Evolutionary conservation across 768 basidiomycete species (phyloP), one percentile per base, ranked within the genome.

Genomic region (Lepiota brunneoincarnata): DNA sequence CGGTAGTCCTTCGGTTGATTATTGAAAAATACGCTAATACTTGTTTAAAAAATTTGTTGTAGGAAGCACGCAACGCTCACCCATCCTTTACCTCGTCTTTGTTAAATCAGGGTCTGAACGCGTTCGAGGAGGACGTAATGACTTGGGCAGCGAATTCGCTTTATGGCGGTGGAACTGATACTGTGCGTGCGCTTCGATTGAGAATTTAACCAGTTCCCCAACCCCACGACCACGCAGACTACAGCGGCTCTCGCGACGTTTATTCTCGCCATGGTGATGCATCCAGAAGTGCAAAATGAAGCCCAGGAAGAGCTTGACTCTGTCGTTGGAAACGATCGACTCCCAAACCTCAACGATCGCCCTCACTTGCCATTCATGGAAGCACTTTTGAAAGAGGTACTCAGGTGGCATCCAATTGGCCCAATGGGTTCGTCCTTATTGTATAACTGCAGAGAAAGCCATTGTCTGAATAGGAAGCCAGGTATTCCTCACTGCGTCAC

Each of bases 401-500:
- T 18, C 18, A 4, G 43, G 6, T 45, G 43, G 43, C 23, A 24
- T 24, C 23, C 43, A 17, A 24, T 45, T 4, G 17, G 14, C 23
- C 43, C 43, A 17, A 45, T 45, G 43, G 43, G 43, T 28, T 28
- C 26, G 26, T 28, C 26, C 4, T 28, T 28, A 28, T 28, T 3
- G 26, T 28, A 4, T 28, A 7, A 28, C 26, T 28, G 7, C 26
- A 3, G 7, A 28, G 7, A 4, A 7, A 4, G 26, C 7, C 26
- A 28, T 28, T 7, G 26, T 4, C 26, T 28, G 26, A 28, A 7
- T 28, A 28, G 26, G 26, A 28, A 7, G 26, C n/a, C 24, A 67
- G 67, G 61, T 36, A 57, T 70, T 21, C 60, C 66, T 7, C 66
- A 69, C 58, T 58, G 64, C 26, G 36, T 66, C 28, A 63, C 65